phyloP scores from a whole-genome alignment of 2,329 filamentous ascomycete species.

The Claviceps citrina region DNA sequence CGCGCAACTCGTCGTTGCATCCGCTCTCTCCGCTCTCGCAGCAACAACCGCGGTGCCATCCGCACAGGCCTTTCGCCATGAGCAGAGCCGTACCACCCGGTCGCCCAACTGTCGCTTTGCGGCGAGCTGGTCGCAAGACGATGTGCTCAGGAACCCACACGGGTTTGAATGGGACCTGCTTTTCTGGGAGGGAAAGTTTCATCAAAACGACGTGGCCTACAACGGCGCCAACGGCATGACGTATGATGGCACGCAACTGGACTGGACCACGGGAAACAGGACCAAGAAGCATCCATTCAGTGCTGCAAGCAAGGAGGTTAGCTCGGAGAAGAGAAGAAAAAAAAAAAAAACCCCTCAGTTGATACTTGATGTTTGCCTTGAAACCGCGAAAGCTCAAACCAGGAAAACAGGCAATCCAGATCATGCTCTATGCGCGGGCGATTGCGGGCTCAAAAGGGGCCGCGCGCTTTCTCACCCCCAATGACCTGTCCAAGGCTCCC shows the following conservation, averaged over 20 bases:
- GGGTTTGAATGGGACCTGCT: constrained; percentile 22
- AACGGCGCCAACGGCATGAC: constrained; percentile 27
- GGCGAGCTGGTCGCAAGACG: constrained; percentile 14
- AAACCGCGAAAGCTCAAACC: too few relatives aligned
- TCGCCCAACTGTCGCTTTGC: constrained; percentile 17
- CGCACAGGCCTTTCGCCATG: neutral
- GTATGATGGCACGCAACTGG: constrained; percentile 24
- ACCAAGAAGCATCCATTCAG: constrained; percentile 24
- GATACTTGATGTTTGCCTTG: too few relatives aligned
- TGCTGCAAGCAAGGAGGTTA: constrained; percentile 22
- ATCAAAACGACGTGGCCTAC: constrained; percentile 25
- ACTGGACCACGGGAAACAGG: constrained; percentile 21
- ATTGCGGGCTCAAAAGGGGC: constrained; percentile 22
- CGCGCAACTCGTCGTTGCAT: neutral
- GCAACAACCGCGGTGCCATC: neutral
- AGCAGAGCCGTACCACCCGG: neutral
- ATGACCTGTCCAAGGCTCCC: constrained; percentile 17
- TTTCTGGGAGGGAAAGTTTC: constrained; percentile 30
- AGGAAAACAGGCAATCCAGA: constrained; percentile 26
- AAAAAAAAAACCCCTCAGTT: too few relatives aligned
- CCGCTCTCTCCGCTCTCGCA: neutral
- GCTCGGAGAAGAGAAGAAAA: neutral
- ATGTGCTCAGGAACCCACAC: constrained; percentile 15
- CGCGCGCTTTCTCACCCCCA: constrained; percentile 23
- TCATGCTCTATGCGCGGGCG: constrained; percentile 28